Percentiles rank a stretch among this genome's conserved stretches.
Conservation (phyloP, 2,329 filamentous ascomycete species). For the Penicillium occitanis region DNA sequence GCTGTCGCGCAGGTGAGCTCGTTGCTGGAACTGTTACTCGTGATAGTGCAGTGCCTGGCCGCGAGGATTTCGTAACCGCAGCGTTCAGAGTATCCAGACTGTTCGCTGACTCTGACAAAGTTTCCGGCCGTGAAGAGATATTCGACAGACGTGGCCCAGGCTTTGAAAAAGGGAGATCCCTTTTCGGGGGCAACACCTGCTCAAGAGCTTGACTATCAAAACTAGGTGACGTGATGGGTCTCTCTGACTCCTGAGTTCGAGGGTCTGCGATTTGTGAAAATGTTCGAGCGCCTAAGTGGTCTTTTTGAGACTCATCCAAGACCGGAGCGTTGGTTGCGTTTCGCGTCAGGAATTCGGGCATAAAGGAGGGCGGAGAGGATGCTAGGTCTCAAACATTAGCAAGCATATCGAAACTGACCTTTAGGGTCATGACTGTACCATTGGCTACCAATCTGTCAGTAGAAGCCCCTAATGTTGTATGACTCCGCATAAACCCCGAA, state of each 20-base stretch:
- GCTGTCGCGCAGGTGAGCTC: constrained; percentile 19
- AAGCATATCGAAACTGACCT: neutral
- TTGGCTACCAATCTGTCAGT: constrained; percentile 7
- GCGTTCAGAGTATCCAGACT: neutral
- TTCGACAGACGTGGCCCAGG: constrained; percentile 21
- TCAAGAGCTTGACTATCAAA: constrained; percentile 33
- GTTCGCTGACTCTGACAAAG: neutral
- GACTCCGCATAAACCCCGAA: constrained; percentile 17
- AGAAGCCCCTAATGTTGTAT: constrained; percentile 16
- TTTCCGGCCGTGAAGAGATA: neutral
- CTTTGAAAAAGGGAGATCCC: constrained; percentile 44
- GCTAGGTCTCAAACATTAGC: constrained; percentile 2
- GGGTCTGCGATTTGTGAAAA: constrained; percentile 21
- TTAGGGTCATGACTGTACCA: constrained; percentile 9
- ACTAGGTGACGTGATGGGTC: constrained; percentile 31
- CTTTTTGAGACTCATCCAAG: constrained; percentile 6
- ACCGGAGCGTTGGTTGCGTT: neutral
- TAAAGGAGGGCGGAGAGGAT: constrained; percentile 13
- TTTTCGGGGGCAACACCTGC: constrained; percentile 43
- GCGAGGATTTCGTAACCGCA: neutral
- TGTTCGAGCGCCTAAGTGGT: neutral
- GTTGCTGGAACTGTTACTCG: constrained; percentile 14
- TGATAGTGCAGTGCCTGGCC: constrained; percentile 14
- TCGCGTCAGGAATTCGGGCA: neutral
- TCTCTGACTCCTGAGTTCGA: constrained; percentile 7